Base-by-base conservation (phyloP, 352 stramenopile genomes). In the Phytophthora sp. region DNA sequence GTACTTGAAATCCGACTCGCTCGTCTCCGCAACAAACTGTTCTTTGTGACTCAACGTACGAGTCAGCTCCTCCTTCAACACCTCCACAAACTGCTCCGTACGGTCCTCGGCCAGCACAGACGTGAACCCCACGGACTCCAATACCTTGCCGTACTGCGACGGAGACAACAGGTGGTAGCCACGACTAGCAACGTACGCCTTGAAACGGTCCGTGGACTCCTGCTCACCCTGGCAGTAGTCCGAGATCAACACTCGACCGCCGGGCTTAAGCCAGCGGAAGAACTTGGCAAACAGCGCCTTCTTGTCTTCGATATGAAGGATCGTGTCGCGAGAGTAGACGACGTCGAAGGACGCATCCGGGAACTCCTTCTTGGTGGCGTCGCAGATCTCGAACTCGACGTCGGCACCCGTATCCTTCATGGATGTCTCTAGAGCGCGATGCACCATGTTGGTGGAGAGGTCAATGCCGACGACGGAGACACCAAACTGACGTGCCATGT, bases 401-500 rank as follows among this genome's bases (percentile, higher is more conserved):
- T 91, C 83, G 15, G 73, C 62, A 21, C 49, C 73, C 4, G 79
- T 11, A 35, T 86, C 65, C 11, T 66, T 53, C 77, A 90, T 86
- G 15, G 80, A 88, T 15, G 61, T 77, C 60, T 91, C 82, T n/a
- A 91, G 69, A 7, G 82, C 80, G 4, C 80, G 80, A 51, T 91
- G 79, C 21, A 91, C 77, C 82, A 91, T 91, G 63, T 91, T 91
- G 13, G 80, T 89, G 18, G 82, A 91, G 13, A 91, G 66, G 61
- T 91, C 82, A 53, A 91, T 91, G 18, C 80, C 82, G 12, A 91
- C 74, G 8, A 91, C 82, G 1, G 89, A 85, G 24, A 90, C 79
- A 21, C 84, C 88, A 26, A 98, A 90, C 52, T 95, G 84, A 38
- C 96, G 95, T 12, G 90, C 90, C 67, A 97, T 90, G 70, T 97